phyloP scores from a whole-genome alignment of 805 yeast genomes.

The Wickerhamiella parazyma region DNA sequence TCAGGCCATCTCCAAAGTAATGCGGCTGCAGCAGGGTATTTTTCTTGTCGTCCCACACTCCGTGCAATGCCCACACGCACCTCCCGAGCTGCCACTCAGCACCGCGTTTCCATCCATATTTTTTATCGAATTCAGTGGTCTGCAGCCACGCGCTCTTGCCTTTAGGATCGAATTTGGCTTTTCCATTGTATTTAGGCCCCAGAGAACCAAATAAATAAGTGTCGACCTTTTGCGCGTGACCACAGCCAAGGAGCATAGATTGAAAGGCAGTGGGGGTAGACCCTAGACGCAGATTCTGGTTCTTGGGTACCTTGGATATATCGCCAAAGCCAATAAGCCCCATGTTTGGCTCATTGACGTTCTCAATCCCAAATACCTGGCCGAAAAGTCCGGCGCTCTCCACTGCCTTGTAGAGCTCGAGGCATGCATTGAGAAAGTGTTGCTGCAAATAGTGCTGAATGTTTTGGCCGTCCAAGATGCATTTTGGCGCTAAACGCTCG shows the following conservation, averaged over 20 bases:
- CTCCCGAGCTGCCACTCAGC: constrained; percentile 52
- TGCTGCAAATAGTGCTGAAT: constrained; percentile 67
- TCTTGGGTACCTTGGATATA: constrained; percentile 35
- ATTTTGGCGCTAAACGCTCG: constrained; percentile 57
- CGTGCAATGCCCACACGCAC: constrained; percentile 68
- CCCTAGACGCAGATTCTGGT: constrained; percentile 55
- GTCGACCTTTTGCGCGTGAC: constrained; percentile 52
- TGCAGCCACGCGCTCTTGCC: constrained; percentile 59
- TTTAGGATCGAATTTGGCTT: constrained; percentile 44
- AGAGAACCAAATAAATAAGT: constrained; percentile 52
- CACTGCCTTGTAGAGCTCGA: constrained; percentile 33
- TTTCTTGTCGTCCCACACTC: constrained; percentile 43
- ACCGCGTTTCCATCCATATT: constrained; percentile 56
- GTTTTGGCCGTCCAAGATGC: constrained; percentile 52
- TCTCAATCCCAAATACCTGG: constrained; percentile 66
- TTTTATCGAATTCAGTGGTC: constrained; percentile 33
- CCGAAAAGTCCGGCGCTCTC: constrained; percentile 34
- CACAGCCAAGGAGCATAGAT: constrained; percentile 60
- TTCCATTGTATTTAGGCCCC: constrained; percentile 59
- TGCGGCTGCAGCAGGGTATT: constrained; percentile 32
- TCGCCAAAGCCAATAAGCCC: constrained; percentile 58
- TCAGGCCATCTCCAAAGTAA: constrained; percentile 31
- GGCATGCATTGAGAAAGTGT: constrained; percentile 45
- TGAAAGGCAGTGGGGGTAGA: constrained; percentile 71
- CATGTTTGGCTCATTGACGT: constrained; percentile 70